Base-by-base conservation (phyloP, 2,329 filamentous ascomycete species). In the Penicillium sp. region DNA sequence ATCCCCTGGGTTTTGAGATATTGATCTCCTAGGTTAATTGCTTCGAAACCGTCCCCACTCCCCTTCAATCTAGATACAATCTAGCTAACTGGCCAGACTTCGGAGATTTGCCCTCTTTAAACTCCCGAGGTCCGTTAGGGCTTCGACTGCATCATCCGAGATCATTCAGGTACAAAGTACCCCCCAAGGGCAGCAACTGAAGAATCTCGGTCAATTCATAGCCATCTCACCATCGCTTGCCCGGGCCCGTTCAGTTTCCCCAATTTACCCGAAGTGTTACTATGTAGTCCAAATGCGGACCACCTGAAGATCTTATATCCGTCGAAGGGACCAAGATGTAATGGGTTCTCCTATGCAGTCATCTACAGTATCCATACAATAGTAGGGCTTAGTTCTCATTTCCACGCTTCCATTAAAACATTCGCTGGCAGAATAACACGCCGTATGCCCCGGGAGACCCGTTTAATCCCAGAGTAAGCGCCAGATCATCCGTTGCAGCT, bases 401-500 rank as follows among this genome's bases (percentile, higher is more conserved):
- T 2, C 19, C 40, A 30, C 37, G 22, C 16, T 47, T 42, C 29
- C 18, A 41, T 45, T 43, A 39, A 45, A 54, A 50, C 42, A 29
- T 28, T 9, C 30, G 2, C 31, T 34, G 31, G 16, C 33, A 18
- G 14, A 4, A 14, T 42, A n/a, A 16, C 30, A 16, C 18, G 2
- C 29, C 40, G 22, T 41, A 19, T 19, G 30, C 8, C 9, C 18
- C 29, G 5, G 4, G 16, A 29, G 9, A 31, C 11, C 8, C 10
- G 14, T 14, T 25, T 9, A 18, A 31, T 11, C n/a, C 27, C 35
- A 43, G 30, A 28, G 31, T 41, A 52, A 49, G 41, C 50, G 41
- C 46, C 39, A 30, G 50, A 55, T 56, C 52, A 40, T 36, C 54
- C 14, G 12, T 10, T 39, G 9, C 12, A 29, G 16, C 30, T 49